Evolutionary conservation across 2,329 filamentous ascomycete genomes (phyloP), one percentile per base, ranked within the genome.

Genomic region (Hypoxylon sp.): DNA sequence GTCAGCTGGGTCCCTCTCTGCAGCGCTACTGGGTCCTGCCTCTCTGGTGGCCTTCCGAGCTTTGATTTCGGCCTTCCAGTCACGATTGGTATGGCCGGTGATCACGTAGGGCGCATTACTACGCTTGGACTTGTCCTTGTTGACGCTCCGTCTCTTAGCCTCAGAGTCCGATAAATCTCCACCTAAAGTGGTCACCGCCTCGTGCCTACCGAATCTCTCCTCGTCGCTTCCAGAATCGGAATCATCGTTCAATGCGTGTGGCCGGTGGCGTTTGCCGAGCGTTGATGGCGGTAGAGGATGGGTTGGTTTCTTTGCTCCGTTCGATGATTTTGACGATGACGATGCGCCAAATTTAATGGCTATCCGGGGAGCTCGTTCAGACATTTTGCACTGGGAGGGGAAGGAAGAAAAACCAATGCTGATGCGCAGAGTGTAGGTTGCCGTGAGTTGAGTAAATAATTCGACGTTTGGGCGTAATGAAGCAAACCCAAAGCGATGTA

Each of bases 191-290:
- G 77, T 78, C n/a, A 79, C 73, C 3, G 59, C 61, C 55, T 78
- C 72, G 44, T 76, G 73, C 9, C 69, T 73, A 18, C 71, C 71
- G 16, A 61, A 50, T 4, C 24, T 40, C 8, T 63, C 59, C 4
- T 67, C 63, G 14, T 76, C 75, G 30, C 74, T 75, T 2, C 82
- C 82, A 4, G 81, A 82, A 49, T 81, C 82, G 40, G 79, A 82
- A 65, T 77, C 78, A 61, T 78, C 76, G 50, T 77, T 77, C 11
- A 83, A 75, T 18, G 80, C 80, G 64, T 79, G 78, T 30, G 78
- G 70, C 64, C 83, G 80, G 44, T 79, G 75, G 16, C 83, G 81
- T 71, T 86, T 86, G 63, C 84, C 84, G 12, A 86, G 74, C 3
- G 77, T 71, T 3, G 83, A 82, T 0, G 81, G 73, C 2, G 80